Conservation (phyloP, 2,329 filamentous ascomycete genomes). For the Aspergillus alliaceus region DNA sequence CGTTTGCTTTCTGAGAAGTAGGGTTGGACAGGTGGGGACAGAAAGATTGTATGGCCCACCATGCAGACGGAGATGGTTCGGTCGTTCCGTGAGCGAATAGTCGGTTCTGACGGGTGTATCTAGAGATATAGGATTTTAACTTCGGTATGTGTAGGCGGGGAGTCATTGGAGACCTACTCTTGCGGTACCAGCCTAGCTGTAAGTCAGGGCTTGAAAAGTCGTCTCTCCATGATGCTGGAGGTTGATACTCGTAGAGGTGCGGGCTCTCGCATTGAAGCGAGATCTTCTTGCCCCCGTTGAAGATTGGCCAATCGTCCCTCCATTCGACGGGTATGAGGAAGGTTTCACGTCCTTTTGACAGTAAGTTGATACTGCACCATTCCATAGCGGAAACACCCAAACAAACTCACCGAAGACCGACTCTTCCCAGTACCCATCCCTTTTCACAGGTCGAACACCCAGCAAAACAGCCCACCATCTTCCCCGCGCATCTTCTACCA, state of each 20-base stretch:
- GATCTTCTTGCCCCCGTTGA: conserved; percentile 50
- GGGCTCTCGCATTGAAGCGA: conserved; percentile 29
- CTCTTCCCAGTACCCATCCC: conserved; percentile 31
- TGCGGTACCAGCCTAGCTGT: conserved; percentile 39
- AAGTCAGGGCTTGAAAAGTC: conserved; percentile 30
- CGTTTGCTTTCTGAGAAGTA: conserved; percentile 57
- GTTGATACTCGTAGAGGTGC: conserved; percentile 20
- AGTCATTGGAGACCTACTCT: conserved; percentile 33
- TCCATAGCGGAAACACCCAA: neutral
- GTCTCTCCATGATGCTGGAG: conserved; percentile 32
- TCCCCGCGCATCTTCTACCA: conserved; percentile 48
- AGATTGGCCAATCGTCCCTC: conserved; percentile 54
- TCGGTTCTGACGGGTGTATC: conserved; percentile 51
- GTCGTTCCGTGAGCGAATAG: conserved; percentile 48
- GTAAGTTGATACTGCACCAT: neutral
- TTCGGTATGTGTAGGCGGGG: neutral
- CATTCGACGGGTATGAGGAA: conserved; percentile 53
- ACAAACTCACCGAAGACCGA: conserved; percentile 43
- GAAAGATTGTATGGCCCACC: conserved; percentile 55
- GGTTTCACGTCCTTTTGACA: conserved; percentile 46
- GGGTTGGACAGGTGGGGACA: conserved; percentile 52
- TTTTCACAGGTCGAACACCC: conserved; percentile 43
- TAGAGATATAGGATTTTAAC: conserved; percentile 16
- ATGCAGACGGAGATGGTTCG: conserved; percentile 48
- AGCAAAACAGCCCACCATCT: conserved; percentile 53